A percentile compares a stretch with the other conserved stretches of the same genome.
These are phyloP conservation scores for Solanum neorickii DNA, from an alignment of 257 asterid genomes.

Conservation along the genomic window DNA sequence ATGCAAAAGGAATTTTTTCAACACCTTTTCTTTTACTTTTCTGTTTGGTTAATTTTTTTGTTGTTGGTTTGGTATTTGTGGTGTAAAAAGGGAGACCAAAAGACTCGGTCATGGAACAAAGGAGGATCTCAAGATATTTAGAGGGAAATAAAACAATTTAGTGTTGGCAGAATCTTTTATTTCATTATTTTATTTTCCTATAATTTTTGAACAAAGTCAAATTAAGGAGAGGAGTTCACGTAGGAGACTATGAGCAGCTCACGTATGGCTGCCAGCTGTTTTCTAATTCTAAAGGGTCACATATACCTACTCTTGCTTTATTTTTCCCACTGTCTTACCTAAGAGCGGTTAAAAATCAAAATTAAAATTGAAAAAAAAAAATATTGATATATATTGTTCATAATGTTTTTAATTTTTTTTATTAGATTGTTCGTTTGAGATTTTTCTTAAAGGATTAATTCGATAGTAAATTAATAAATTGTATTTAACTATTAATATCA, in stretches of 20 bases:
- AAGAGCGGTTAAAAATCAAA: neutral
- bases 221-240: conserved; percentile 27
- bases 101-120: conserved; percentile 34
- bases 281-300: neutral
- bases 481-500: no score
- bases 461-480: no score
- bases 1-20: neutral
- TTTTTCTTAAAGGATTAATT: no score
- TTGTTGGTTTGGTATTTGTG: conserved; percentile 17
- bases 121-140: conserved; percentile 38
- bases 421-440: no score
- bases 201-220: neutral
- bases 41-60: neutral
- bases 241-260: conserved; percentile 13
- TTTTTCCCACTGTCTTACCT: no score
- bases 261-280: conserved; percentile 20
- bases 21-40: neutral
- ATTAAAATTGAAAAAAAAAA: no score
- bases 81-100: conserved; percentile 22
- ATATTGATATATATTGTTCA: no score
- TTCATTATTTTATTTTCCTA: neutral
- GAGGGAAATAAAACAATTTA: neutral
- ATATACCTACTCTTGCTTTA: neutral
- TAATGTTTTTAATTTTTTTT: neutral
- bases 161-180: neutral